These are phyloP conservation scores for Populus hybrid DNA, from an alignment of 441 rosid species.

Conservation along the genomic window DNA sequence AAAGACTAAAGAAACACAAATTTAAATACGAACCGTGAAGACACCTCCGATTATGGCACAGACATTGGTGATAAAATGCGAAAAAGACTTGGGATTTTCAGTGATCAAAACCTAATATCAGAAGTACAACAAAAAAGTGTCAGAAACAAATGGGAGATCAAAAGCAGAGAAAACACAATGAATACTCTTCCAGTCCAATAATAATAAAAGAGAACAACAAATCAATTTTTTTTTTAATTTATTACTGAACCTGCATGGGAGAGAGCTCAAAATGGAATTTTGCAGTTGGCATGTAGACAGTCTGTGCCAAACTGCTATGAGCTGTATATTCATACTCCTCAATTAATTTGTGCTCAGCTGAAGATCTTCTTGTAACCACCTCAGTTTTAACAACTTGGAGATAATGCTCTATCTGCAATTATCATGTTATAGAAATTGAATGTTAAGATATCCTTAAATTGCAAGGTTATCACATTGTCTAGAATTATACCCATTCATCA, in stretches of 20 bases:
- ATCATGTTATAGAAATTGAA: constrained; percentile 4
- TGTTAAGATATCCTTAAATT: background rate
- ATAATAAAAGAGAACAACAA: background rate
- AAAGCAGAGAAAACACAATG: background rate
- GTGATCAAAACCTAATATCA: constrained; percentile 68
- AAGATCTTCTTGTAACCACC: constrained; percentile 48
- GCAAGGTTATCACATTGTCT: background rate
- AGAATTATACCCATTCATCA: background rate
- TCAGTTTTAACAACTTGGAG: constrained; percentile 96
- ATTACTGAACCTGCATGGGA: constrained; percentile 88
- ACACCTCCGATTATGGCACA: constrained; percentile 99
- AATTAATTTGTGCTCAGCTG: constrained; percentile 43
- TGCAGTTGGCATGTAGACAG: constrained; percentile 69
- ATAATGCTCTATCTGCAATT: constrained; percentile 91
- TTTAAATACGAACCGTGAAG: constrained; percentile 73
- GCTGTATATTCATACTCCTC: constrained; percentile 98
- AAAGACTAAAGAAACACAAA: constrained; percentile 4
- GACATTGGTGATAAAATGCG: constrained; percentile 91
- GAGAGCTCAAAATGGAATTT: constrained; percentile 96
- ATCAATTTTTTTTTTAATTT: background rate
- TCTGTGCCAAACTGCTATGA: constrained; percentile 86
- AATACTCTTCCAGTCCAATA: background rate
- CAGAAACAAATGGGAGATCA: background rate
- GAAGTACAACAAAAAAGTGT: background rate
- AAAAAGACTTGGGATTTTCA: constrained; percentile 79